A percentile compares a stretch with the other conserved stretches of the same genome.
These are phyloP conservation scores for Fonsecaea nubica DNA, from an alignment of 2,329 filamentous ascomycete genomes.

Conservation along the genomic window DNA sequence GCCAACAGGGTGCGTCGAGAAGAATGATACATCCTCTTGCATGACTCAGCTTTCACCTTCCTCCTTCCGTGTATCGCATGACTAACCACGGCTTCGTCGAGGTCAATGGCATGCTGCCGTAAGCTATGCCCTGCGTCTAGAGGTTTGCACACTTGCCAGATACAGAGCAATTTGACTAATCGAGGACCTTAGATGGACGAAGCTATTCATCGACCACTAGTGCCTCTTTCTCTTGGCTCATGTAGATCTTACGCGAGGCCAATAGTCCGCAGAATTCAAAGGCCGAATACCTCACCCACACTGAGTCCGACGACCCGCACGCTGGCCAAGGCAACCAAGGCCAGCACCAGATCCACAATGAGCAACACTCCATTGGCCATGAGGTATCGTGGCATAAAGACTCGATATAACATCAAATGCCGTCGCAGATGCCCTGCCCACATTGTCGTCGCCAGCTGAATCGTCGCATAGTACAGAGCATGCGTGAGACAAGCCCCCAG, in stretches of 20 bases:
- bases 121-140: neutral
- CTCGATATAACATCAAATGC: constrained; percentile 94
- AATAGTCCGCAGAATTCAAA: constrained; percentile 53
- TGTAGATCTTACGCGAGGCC: neutral
- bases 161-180: neutral
- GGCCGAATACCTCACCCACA: constrained; percentile 88
- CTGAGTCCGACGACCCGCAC: constrained; percentile 78
- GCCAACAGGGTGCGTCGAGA: constrained; percentile 3
- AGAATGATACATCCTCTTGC: neutral
- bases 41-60: constrained; percentile 20
- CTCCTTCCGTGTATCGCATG: constrained; percentile 8
- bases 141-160: neutral
- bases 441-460: constrained; percentile 83
- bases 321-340: constrained; percentile 74
- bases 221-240: neutral
- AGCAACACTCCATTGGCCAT: constrained; percentile 74
- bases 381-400: constrained; percentile 93
- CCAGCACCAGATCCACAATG: constrained; percentile 75
- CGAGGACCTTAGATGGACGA: constrained; percentile 13
- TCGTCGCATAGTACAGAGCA: constrained; percentile 78
- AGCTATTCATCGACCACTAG: neutral
- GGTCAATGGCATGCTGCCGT: neutral
- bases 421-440: constrained; percentile 87
- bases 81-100: constrained; percentile 7
- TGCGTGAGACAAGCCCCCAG: constrained; percentile 76